Conservation (phyloP, 2,329 filamentous ascomycete genomes). For the Coniochaeta prunicola region DNA sequence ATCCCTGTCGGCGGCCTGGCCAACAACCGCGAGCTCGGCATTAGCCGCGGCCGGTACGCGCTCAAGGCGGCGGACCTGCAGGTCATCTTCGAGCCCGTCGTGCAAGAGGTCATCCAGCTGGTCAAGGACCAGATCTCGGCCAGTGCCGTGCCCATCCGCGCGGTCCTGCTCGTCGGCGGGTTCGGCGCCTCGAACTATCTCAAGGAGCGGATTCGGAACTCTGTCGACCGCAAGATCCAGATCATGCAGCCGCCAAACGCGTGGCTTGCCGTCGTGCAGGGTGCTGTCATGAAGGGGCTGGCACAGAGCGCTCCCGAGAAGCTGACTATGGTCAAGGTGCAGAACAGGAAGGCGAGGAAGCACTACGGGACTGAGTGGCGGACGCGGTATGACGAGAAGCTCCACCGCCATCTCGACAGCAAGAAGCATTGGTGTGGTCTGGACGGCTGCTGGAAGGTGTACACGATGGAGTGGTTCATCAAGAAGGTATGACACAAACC, state of each 20-base stretch:
- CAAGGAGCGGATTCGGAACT: slow-evolving; percentile 28
- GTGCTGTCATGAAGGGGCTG: slow-evolving; percentile 42
- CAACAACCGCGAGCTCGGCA: slow-evolving; percentile 26
- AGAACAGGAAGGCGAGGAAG: slow-evolving; percentile 33
- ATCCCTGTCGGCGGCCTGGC: slow-evolving; percentile 23
- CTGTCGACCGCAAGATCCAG: slow-evolving; percentile 25
- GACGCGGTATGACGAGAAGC: slow-evolving; percentile 20
- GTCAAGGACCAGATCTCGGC: slow-evolving; percentile 35
- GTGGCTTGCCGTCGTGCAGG: slow-evolving; percentile 43
- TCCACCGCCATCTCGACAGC: slow-evolving; percentile 20
- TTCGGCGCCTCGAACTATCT: slow-evolving; percentile 40
- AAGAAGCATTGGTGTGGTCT: slow-evolving; percentile 28
- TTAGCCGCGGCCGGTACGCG: slow-evolving; percentile 26
- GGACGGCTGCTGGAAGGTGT: slow-evolving; percentile 28
- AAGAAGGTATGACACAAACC: slow-evolving; percentile 17
- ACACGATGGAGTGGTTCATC: slow-evolving; percentile 37
- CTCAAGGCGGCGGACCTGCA: slow-evolving; percentile 30
- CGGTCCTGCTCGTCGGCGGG: slow-evolving; percentile 31
- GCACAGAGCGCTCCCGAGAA: slow-evolving; percentile 24
- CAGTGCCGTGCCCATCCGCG: slow-evolving; percentile 33
- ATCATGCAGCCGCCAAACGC: slow-evolving; percentile 41
- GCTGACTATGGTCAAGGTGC: slow-evolving; percentile 28
- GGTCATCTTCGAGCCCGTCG: slow-evolving; percentile 35
- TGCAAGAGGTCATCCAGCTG: slow-evolving; percentile 32
- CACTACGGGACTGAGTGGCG: slow-evolving; percentile 33